Conservation (phyloP, 192 early-diverging fungal genomes). For the Bifiguratus adelaidae region DNA sequence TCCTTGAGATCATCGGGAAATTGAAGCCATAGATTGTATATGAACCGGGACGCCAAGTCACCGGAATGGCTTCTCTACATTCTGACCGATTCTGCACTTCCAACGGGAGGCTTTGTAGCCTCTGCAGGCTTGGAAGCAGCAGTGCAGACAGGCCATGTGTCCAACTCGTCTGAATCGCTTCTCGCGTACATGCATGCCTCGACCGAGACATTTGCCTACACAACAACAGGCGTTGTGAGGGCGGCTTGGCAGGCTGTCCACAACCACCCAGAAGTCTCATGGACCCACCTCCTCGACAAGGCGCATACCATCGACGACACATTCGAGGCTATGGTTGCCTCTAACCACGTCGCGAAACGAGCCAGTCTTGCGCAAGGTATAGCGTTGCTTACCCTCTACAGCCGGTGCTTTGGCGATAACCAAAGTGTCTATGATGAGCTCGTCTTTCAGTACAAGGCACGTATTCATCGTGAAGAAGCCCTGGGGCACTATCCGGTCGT, state of each 20-base stretch:
- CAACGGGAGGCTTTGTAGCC: conserved; percentile 92
- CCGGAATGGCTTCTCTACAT: conserved; percentile 77
- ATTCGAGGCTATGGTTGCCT: conserved; percentile 19
- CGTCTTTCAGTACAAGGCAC: conserved; percentile 20
- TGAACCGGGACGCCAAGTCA: no score
- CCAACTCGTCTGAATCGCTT: conserved; percentile 12
- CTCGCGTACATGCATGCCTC: conserved; percentile 42
- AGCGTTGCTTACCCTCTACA: conserved; percentile 51
- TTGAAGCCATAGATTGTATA: no score
- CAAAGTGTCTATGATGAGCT: conserved; percentile 1
- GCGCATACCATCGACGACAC: conserved; percentile 10
- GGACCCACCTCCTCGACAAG: no score
- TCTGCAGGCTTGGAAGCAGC: conserved; percentile 86
- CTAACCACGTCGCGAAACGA: conserved; percentile 52
- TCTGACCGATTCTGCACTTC: conserved; percentile 86
- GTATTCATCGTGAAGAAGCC: conserved; percentile 18
- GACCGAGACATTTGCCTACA: conserved; percentile 57
- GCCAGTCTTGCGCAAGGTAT: conserved; percentile 60
- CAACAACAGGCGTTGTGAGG: conserved; percentile 59
- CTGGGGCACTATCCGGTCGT: conserved; percentile 71
- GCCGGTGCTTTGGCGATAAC: conserved; percentile 41
- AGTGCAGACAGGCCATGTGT: conserved; percentile 53
- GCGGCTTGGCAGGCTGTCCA: conserved; percentile 30
- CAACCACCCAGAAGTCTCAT: no score
- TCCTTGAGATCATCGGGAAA: no score